phyloP scores from a whole-genome alignment of 306 rosid species.

The Trichosanthes cucumerina region DNA sequence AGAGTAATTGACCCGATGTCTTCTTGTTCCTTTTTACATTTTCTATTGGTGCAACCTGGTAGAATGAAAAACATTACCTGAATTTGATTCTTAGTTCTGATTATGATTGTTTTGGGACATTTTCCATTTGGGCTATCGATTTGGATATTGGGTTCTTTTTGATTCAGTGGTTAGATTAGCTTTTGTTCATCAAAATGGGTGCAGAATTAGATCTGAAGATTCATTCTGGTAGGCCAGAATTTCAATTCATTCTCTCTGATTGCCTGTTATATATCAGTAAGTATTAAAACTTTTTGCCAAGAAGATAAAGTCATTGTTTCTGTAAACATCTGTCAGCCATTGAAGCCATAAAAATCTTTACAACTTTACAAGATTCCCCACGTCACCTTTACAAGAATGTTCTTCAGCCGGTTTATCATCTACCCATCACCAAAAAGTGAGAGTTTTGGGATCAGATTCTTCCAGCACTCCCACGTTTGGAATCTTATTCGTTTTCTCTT shows the following conservation, averaged over 20 bases:
- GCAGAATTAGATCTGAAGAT: slow-evolving; percentile 2
- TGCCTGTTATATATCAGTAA: neutral
- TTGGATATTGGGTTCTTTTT: neutral
- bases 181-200: neutral
- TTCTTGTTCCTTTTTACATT: neutral
- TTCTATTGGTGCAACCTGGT: neutral
- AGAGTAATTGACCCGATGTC: neutral
- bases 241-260: neutral
- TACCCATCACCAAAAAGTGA: slow-evolving; percentile 13
- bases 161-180: neutral
- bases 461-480: slow-evolving; percentile 34
- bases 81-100: neutral
- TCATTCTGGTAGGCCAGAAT: neutral
- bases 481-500: slow-evolving; percentile 31
- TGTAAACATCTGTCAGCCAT: neutral
- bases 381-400: slow-evolving; percentile 12
- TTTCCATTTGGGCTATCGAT: neutral
- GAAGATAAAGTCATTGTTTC: neutral
- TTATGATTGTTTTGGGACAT: neutral
- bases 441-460: slow-evolving; percentile 27
- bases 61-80: neutral
- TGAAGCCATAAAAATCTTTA: neutral
- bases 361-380: slow-evolving; percentile 16
- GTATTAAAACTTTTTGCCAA: neutral
- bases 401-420: slow-evolving; percentile 9